Evolutionary conservation across 257 asterid genomes (phyloP).

Genomic region (Plantago major): DNA sequence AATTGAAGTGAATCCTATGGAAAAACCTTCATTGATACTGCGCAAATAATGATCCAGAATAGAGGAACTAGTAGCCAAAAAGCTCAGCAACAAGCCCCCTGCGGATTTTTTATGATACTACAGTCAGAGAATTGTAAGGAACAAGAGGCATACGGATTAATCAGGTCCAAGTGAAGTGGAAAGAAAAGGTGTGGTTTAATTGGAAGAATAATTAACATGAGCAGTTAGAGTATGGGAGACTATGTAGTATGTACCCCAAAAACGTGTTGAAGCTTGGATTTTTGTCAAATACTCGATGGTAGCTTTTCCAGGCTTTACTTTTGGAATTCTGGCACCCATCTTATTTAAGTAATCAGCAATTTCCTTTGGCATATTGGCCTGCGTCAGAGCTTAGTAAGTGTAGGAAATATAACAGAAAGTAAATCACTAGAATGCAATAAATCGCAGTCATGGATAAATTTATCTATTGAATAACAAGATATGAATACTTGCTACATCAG

Average conservation of each 20-base stretch:
- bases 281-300: constrained; percentile 89
- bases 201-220: constrained; percentile 4
- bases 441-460: too few relatives aligned
- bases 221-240: background rate
- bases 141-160: constrained; percentile 5
- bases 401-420: background rate
- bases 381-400: constrained; percentile 2
- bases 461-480: too few relatives aligned
- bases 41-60: constrained; percentile 86
- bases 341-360: constrained; percentile 93
- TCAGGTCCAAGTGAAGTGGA: too few relatives aligned
- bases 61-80: constrained; percentile 80
- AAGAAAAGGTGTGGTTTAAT: background rate
- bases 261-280: constrained; percentile 95
- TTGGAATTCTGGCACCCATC: constrained; percentile 94
- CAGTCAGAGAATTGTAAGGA: constrained; percentile 1
- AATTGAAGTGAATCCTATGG: constrained; percentile 94
- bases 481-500: too few relatives aligned
- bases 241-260: constrained; percentile 73
- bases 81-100: constrained; percentile 87
- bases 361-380: constrained; percentile 99
- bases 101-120: constrained; percentile 24
- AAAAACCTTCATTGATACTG: constrained; percentile 69
- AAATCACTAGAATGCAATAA: background rate
- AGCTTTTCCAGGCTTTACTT: constrained; percentile 92